A percentile compares a stretch with the other conserved stretches of the same genome.
phyloP scores from a whole-genome alignment of 768 basidiomycete species.

The Rossbeevera mucosa region DNA sequence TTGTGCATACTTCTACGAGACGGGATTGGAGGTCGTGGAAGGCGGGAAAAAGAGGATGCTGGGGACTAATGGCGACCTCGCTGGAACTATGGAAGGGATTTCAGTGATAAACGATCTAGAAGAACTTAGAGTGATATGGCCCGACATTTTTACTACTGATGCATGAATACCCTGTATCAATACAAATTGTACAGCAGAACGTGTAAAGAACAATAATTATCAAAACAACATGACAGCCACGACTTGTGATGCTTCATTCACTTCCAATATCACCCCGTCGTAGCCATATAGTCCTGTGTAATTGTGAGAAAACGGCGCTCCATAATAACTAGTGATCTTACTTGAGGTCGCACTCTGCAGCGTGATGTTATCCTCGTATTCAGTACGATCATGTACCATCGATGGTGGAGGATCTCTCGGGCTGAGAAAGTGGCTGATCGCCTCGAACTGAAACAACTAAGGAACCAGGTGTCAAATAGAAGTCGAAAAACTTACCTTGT shows the following conservation, averaged over 20 bases:
- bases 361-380: constrained; percentile 67
- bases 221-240: constrained; percentile 68
- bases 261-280: constrained; percentile 77
- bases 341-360: constrained; percentile 65
- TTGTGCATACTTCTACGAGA: constrained; percentile 74
- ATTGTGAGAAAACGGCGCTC: neutral
- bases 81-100: constrained; percentile 42
- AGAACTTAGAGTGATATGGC: constrained; percentile 68
- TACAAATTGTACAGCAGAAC: constrained; percentile 2
- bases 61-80: constrained; percentile 34
- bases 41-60: constrained; percentile 52
- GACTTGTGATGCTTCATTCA: constrained; percentile 73
- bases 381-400: constrained; percentile 76
- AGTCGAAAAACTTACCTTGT: constrained; percentile 44
- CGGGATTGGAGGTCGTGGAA: constrained; percentile 58
- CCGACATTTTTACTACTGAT: constrained; percentile 52
- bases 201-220: constrained; percentile 11
- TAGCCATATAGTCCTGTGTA: constrained; percentile 55
- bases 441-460: constrained; percentile 56
- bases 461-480: neutral
- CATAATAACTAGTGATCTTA: constrained; percentile 35
- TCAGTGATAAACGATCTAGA: constrained; percentile 54
- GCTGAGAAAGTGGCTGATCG: constrained; percentile 71
- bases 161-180: constrained; percentile 1
- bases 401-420: constrained; percentile 72